Base-by-base conservation (phyloP, 345 rosid genomes). In the Litchi chinensis region DNA sequence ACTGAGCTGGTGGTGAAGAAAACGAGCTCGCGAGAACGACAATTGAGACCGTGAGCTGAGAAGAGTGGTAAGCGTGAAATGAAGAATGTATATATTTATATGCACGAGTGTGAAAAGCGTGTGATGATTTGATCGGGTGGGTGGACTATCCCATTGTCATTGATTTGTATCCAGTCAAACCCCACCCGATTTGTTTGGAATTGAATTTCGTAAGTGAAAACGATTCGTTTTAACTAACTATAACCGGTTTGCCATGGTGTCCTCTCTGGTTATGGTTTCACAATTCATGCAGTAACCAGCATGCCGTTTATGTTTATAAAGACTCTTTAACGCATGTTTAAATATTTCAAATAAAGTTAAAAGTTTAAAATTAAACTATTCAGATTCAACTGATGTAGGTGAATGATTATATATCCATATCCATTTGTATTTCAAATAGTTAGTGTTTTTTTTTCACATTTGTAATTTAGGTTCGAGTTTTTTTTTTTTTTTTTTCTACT, bases 91-190 rank as follows among this genome's bases (percentile, higher is more conserved):
- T 44, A 2, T 28, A 32, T 32, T 24, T 28, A 16, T 50, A 24
- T 59, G 8, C 16, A 0, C 21, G 59, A 13, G 57, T 41, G 28
- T 40, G 50, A 39, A 57, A 57, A 57, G 16, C 32, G 64, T 10
- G 63, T 65, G 19, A 48, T 46, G 15, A 1, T 7, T 16, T 4
- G 48, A 65, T 76, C n/a, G 21, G 43, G 19, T 37, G 4, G 10
- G 1, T 66, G 43, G 46, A 63, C 21, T n/a, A 12, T 19, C 64
- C 7, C 10, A 15, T 50, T 10, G 19, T 37, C 15, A 10, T 0
- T 2, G 54, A 46, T 46, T 46, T 22, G 73, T 21, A 54, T 39
- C 56, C 18, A 46, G 73, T 76, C 79, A 68, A 76, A 68, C 54
- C 79, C 73, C 16, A 40, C 65, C 73, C 66, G 13, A 68, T 9